phyloP scores from a whole-genome alignment of 805 yeast genomes.

The Yamadazyma endophytica region DNA sequence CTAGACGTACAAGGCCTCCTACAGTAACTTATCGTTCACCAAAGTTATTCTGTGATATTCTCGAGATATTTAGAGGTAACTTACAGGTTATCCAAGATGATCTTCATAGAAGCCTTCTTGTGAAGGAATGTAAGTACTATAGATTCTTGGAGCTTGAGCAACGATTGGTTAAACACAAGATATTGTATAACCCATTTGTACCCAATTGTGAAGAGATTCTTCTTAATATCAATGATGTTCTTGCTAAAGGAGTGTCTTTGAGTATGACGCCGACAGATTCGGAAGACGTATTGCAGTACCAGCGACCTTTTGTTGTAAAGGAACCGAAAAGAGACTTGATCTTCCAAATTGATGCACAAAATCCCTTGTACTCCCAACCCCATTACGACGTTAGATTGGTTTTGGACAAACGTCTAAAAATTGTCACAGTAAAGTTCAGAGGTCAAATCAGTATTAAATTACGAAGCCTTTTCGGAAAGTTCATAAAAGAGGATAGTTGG shows the following conservation, averaged over 20 bases:
- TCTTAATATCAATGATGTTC: slow-evolving; percentile 40
- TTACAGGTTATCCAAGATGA: slow-evolving; percentile 44
- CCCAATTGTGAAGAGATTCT: slow-evolving; percentile 49
- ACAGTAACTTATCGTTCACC: slow-evolving; percentile 50
- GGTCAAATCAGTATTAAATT: slow-evolving; percentile 20
- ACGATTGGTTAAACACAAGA: slow-evolving; percentile 48
- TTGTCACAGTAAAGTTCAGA: slow-evolving; percentile 23
- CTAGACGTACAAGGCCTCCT: slow-evolving; percentile 71
- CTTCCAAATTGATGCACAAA: slow-evolving; percentile 18
- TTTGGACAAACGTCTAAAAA: slow-evolving; percentile 21
- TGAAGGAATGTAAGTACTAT: slow-evolving; percentile 73
- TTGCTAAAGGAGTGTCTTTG: slow-evolving; percentile 6
- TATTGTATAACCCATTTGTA: slow-evolving; percentile 48
- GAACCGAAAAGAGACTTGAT: slow-evolving; percentile 30
- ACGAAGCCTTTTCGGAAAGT: slow-evolving; percentile 19
- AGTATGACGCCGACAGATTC: slow-evolving; percentile 15
- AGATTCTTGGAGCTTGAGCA: slow-evolving; percentile 75
- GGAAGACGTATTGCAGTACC: slow-evolving; percentile 20
- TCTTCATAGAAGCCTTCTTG: slow-evolving; percentile 51
- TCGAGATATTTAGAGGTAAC: slow-evolving; percentile 56
- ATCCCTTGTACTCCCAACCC: slow-evolving; percentile 5
- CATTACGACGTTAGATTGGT: slow-evolving; percentile 29
- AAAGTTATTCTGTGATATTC: slow-evolving; percentile 48
- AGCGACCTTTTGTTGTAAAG: slow-evolving; percentile 27
- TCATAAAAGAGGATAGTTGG: slow-evolving; percentile 11